These are phyloP conservation scores for Rhodotorula sphaerocarpa DNA, from an alignment of 768 basidiomycete species.

Conservation along the genomic window DNA sequence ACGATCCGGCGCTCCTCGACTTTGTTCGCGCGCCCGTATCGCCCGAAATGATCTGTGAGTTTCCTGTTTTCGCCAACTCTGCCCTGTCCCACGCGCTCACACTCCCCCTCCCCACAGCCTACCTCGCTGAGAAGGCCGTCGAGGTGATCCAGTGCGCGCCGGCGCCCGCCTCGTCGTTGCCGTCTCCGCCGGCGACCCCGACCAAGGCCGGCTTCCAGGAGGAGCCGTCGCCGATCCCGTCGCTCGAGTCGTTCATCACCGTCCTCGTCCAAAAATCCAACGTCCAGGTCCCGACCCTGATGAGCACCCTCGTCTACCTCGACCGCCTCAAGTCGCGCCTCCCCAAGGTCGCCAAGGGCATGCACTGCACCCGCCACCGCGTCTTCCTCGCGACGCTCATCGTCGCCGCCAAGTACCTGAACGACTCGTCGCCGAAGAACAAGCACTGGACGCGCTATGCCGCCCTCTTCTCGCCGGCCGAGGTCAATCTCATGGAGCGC, in stretches of 20 bases:
- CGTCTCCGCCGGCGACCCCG: constrained; percentile 64
- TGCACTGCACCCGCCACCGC: constrained; percentile 83
- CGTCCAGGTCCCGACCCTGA: constrained; percentile 82
- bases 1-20: constrained; percentile 72
- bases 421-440: constrained; percentile 75
- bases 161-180: constrained; percentile 45
- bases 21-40: constrained; percentile 72
- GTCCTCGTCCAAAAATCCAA: constrained; percentile 71
- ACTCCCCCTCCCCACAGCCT: constrained; percentile 42
- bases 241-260: constrained; percentile 75
- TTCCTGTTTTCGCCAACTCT: background rate
- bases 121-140: constrained; percentile 71
- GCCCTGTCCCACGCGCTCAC: background rate
- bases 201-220: constrained; percentile 47
- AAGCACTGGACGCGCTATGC: constrained; percentile 81
- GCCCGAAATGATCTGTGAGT: constrained; percentile 66
- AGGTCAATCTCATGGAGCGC: constrained; percentile 90
- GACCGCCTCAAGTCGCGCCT: constrained; percentile 74
- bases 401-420: constrained; percentile 92
- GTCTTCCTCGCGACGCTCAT: constrained; percentile 94
- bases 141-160: constrained; percentile 57
- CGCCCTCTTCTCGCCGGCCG: constrained; percentile 55
- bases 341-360: constrained; percentile 75
- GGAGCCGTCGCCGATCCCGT: constrained; percentile 49
- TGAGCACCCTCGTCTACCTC: constrained; percentile 85